These are phyloP conservation scores for Rhodamnia rubescens DNA, from an alignment of 345 rosid genomes.

Conservation along the genomic window DNA sequence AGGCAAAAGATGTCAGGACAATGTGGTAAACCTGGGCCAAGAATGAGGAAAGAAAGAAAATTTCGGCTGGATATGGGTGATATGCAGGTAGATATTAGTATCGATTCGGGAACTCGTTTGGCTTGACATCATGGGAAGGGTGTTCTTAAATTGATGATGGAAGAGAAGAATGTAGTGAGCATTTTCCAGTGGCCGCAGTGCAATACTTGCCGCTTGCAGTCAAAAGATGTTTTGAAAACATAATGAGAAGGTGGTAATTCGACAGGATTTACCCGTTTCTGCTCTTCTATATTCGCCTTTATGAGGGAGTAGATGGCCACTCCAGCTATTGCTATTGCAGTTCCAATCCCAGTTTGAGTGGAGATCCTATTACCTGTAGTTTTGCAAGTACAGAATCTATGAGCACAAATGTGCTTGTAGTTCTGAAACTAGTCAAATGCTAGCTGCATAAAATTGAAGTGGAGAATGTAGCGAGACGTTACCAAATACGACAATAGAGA, in stretches of 20 bases:
- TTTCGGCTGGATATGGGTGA: not conserved
- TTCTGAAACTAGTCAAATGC: not conserved
- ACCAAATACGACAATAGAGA: constrained; percentile 82
- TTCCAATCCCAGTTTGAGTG: constrained; percentile 86
- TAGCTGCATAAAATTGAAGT: not conserved
- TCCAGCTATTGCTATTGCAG: constrained; percentile 77
- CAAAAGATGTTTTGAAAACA: not conserved
- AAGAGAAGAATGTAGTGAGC: not conserved
- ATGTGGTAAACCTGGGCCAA: not conserved
- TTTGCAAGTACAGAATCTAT: not conserved
- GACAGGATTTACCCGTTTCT: constrained; percentile 54
- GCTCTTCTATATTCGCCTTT: constrained; percentile 90
- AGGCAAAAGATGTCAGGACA: not conserved
- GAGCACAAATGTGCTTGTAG: not conserved
- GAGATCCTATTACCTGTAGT: constrained; percentile 81
- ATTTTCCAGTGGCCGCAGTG: not conserved
- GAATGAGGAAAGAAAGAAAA: not conserved
- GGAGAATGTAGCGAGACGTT: not conserved
- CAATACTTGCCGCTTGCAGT: not conserved
- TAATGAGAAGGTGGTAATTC: not conserved
- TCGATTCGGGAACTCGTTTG: not conserved
- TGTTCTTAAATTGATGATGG: not conserved
- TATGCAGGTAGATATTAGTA: not conserved
- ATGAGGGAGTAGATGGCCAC: constrained; percentile 77
- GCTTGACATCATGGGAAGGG: not conserved